Evolutionary conservation across 768 basidiomycete species (phyloP), one percentile per base, ranked within the genome.

Genomic region (Erythrobasidium yunnanense): DNA sequence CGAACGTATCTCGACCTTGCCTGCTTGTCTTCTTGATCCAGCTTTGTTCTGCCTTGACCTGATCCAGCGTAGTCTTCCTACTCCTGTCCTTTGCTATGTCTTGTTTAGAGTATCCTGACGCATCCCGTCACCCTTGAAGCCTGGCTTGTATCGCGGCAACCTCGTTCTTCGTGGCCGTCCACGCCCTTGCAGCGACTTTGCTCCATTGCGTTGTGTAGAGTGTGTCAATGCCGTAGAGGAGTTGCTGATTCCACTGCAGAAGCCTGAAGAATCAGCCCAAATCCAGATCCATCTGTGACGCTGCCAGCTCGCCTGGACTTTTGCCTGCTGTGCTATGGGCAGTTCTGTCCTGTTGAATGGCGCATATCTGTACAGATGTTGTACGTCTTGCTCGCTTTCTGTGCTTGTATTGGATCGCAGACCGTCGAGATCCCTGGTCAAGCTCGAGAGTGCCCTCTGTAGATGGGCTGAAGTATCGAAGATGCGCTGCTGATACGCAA

Each of bases 241-340:
- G 29, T 25, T 63, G 60, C 20, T 63, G 47, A 47, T 63, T 63
- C 60, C 60, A 63, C 60, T 63, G 60, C n/a, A n/a, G n/a, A n/a
- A n/a, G n/a, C n/a, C n/a, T 47, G 5, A 8, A 46, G n/a, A 55
- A 30, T 32, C 54, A 32, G n/a, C 54, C 15, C 20, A 13, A 55
- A 6, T 23, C 35, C 22, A 49, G 25, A 23, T 20, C n/a, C 7
- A 20, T 46, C 27, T 63, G 23, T 32, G 11, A 8, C 11, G 8
- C 54, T 13, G 8, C 18, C 8, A 22, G 34, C 54, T 18, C 60
- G 52, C 60, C 60, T 50, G 46, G n/a, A 49, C 30, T 34, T 63
- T 63, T 4, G 52, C 27, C 49, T 63, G 60, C 3, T 63, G 30
- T 2, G 27, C 42, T 22, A 63, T 13, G n/a, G 47, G 60, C 3